These are phyloP conservation scores for Athelia sp. DNA, from an alignment of 1,284 basidiomycete species.

Conservation along the genomic window DNA sequence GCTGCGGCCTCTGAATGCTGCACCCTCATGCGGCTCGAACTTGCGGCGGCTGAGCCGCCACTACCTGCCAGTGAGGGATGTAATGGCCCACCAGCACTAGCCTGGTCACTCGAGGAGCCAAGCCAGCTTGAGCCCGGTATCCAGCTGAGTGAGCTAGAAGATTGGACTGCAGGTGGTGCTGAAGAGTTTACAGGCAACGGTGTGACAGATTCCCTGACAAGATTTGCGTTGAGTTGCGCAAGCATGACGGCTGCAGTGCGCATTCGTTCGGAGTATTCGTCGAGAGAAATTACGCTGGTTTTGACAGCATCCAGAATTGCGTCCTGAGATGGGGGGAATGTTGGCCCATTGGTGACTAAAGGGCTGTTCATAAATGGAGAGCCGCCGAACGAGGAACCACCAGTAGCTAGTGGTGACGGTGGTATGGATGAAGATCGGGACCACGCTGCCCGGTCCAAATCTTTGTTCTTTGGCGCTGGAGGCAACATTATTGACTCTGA, in stretches of 20 bases:
- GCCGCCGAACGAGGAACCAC: slow-evolving; percentile 12
- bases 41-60: slow-evolving; percentile 15
- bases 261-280: slow-evolving; percentile 98
- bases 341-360: slow-evolving; percentile 3
- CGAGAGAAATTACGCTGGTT: slow-evolving; percentile 53
- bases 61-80: slow-evolving; percentile 25
- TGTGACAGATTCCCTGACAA: slow-evolving; percentile 49
- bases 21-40: slow-evolving; percentile 55
- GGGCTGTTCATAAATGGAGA: slow-evolving; percentile 7
- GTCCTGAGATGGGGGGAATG: slow-evolving; percentile 1
- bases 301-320: not conserved
- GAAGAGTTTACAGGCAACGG: slow-evolving; percentile 29
- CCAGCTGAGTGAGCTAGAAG: slow-evolving; percentile 46
- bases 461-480: slow-evolving; percentile 81
- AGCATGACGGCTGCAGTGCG: slow-evolving; percentile 98
- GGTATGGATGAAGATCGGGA: slow-evolving; percentile 57
- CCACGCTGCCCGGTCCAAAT: slow-evolving; percentile 83
- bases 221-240: slow-evolving; percentile 88
- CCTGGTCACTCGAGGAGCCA: slow-evolving; percentile 21
- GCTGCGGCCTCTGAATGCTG: slow-evolving; percentile 80
- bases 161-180: slow-evolving; percentile 14
- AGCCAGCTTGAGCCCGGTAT: slow-evolving; percentile 65
- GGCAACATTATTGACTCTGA: slow-evolving; percentile 79
- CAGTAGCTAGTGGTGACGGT: slow-evolving; percentile 36
- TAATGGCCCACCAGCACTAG: slow-evolving; percentile 17